These are phyloP conservation scores for Candolleomyces aberdarensis DNA, from an alignment of 768 basidiomycete genomes.

Conservation along the genomic window DNA sequence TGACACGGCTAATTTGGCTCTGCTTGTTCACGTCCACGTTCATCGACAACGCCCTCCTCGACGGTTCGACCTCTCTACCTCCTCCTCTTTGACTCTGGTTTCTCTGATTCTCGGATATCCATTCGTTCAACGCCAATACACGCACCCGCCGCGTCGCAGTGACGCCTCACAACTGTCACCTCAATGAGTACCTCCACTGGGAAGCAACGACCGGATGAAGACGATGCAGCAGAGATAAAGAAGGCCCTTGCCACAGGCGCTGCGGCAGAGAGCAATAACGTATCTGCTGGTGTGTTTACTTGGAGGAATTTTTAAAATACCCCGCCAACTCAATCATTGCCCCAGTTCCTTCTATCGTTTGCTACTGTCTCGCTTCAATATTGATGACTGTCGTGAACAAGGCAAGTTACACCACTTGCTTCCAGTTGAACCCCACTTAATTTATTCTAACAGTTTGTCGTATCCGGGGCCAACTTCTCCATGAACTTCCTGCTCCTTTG, in stretches of 20 bases:
- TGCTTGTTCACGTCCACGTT: slow-evolving; percentile 1
- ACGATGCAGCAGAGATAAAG: slow-evolving; percentile 50
- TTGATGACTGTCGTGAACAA: slow-evolving; percentile 98
- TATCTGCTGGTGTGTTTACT: slow-evolving; percentile 26
- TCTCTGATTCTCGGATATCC: background rate
- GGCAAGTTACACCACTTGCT: slow-evolving; percentile 38
- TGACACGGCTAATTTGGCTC: background rate
- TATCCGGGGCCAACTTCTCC: slow-evolving; percentile 88
- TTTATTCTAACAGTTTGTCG: slow-evolving; percentile 69
- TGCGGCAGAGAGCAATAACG: slow-evolving; percentile 21
- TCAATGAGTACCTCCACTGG: slow-evolving; percentile 14
- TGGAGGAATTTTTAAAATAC: background rate
- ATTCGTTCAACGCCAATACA: too few species aligned
- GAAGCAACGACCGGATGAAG: slow-evolving; percentile 9
- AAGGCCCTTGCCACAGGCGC: slow-evolving; percentile 34
- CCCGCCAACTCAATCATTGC: background rate
- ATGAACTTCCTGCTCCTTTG: slow-evolving; percentile 96
- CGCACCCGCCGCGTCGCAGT: too few species aligned
- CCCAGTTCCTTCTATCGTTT: slow-evolving; percentile 75
- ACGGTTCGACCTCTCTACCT: too few species aligned
- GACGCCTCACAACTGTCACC: too few species aligned
- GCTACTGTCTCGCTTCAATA: slow-evolving; percentile 91
- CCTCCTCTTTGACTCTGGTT: background rate
- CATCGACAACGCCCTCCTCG: too few species aligned
- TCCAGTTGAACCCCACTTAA: background rate